Conservation (phyloP, 2,329 filamentous ascomycete genomes). For the Colletotrichum salicis region DNA sequence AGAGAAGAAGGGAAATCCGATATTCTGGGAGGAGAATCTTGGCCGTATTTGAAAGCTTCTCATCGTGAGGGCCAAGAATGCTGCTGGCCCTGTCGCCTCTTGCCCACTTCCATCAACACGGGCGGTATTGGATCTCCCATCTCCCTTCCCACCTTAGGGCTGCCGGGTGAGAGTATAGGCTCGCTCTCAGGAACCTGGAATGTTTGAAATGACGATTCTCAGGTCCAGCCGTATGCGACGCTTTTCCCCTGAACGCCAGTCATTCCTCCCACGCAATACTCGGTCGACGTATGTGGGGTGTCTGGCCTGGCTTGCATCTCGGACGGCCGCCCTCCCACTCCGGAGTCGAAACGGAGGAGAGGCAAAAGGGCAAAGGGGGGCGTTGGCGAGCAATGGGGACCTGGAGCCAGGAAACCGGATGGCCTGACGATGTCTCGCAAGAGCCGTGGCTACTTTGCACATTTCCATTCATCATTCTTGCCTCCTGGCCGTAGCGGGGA, state of each 20-base stretch:
- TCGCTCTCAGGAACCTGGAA: conserved; percentile 14
- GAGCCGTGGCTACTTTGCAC: not conserved
- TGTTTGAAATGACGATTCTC: conserved; percentile 22
- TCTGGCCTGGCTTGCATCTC: conserved; percentile 3
- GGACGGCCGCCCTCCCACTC: not conserved
- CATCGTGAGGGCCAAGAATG: not conserved
- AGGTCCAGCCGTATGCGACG: conserved; percentile 15
- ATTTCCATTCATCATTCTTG: not conserved
- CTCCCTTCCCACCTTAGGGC: conserved; percentile 8
- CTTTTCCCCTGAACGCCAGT: conserved; percentile 20
- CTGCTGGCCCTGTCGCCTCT: not conserved
- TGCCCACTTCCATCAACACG: not conserved
- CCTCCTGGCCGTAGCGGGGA: not conserved
- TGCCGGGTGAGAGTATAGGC: not conserved
- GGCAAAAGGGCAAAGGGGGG: not conserved
- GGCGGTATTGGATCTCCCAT: not conserved
- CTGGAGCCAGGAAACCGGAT: not conserved
- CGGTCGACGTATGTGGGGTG: conserved; percentile 8
- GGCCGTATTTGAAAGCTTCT: conserved; percentile 31
- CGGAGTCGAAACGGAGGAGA: not conserved
- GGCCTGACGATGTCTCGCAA: conserved; percentile 1
- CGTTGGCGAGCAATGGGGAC: not conserved
- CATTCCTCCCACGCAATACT: conserved; percentile 12
- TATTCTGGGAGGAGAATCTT: conserved; percentile 6
- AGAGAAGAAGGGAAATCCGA: not conserved